phyloP scores from a whole-genome alignment of 352 stramenopile genomes.

The Globisporangium barbulae region DNA sequence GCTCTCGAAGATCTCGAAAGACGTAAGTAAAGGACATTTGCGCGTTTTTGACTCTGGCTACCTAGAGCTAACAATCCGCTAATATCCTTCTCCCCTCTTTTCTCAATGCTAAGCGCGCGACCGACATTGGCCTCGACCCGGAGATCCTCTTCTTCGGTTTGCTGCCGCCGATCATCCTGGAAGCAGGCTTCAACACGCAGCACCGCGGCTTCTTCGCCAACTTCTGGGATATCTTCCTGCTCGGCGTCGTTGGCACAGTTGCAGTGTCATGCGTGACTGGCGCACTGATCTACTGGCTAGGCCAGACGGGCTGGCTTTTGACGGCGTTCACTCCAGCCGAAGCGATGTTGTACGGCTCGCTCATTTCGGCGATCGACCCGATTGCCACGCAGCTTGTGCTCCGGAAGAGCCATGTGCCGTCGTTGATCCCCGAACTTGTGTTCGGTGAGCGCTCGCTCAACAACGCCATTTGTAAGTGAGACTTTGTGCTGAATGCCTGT shows the following conservation, averaged over 20 bases:
- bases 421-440: constrained; percentile 91
- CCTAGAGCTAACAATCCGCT: not conserved
- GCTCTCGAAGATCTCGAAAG: constrained; percentile 38
- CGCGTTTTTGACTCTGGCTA: not conserved
- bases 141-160: constrained; percentile 64
- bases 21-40: constrained; percentile 11
- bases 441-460: constrained; percentile 93
- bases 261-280: constrained; percentile 51
- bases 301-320: constrained; percentile 31
- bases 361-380: constrained; percentile 92
- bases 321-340: constrained; percentile 79
- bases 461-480: constrained; percentile 63
- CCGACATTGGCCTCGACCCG: constrained; percentile 45
- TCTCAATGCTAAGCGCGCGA: constrained; percentile 27
- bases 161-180: constrained; percentile 61
- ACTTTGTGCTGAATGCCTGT: not conserved
- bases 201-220: constrained; percentile 60
- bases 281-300: constrained; percentile 40
- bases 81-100: not conserved
- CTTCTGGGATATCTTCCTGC: constrained; percentile 37
- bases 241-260: constrained; percentile 48
- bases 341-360: constrained; percentile 85
- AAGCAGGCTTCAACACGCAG: constrained; percentile 64
- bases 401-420: constrained; percentile 66
- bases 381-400: constrained; percentile 91